Evolutionary conservation across 108 stramenopile genomes (phyloP), one percentile per base, ranked within the genome.

Genomic region (Pseudonitzschia pungens): DNA sequence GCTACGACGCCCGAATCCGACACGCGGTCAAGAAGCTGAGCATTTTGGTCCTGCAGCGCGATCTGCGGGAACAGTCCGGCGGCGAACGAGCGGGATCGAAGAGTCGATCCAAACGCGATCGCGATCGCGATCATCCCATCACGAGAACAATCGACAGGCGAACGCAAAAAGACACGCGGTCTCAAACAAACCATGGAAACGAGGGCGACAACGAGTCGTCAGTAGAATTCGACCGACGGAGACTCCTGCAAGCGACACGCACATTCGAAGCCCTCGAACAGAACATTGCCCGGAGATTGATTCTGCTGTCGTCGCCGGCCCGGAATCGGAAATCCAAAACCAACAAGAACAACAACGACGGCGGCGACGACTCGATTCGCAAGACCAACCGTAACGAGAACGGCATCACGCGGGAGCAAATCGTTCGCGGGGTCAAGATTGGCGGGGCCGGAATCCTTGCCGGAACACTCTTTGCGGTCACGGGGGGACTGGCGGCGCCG

Each of bases 211-310:
- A n/a, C n/a, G n/a, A n/a, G n/a, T n/a, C n/a, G n/a, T 26, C 7
- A 14, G 11, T 24, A 33, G 59, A 60, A 9, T 60, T 29, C 28
- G 59, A 60, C 27, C 59, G 59, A 60, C 27, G 33, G 59, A 60
- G 28, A 18, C 65, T 86, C 26, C 65, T 70, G 28, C 77, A 84
- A 44, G 93, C 93, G 0, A 84, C 90, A 20, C 84, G 93, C 21
- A 91, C 89, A 65, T 94, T 91, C 74, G 93, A 94, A 79, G 69
- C 88, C 9, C 67, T 94, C 71, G 93, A 94, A 73, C 87, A 86
- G 58, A 84, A 76, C 16, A 86, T 91, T 44, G 93, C 90, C 31
- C 42, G 68, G 20, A 84, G 84, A 62, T 72, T 94, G n/a, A 80
- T 94, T 63, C 52, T 69, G n/a, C 70, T 91, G 54, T 90, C 89